Evolutionary conservation across 23 red algal genomes (phyloP).

Genomic region (Gracilaria gracilis): DNA sequence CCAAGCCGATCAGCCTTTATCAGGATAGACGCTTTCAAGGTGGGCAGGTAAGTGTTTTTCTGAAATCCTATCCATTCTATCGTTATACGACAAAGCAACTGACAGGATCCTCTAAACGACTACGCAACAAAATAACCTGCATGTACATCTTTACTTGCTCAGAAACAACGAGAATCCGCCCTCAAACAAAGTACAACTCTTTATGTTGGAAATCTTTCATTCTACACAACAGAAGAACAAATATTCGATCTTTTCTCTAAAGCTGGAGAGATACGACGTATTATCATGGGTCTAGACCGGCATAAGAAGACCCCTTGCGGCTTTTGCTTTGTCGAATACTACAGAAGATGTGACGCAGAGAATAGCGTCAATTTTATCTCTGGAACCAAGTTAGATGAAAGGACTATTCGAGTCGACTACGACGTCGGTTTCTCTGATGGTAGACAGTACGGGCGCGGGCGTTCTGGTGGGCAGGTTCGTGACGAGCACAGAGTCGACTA

Average conservation of each 20-base stretch:
- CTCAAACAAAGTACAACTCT: constrained; percentile 74
- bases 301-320: constrained; percentile 96
- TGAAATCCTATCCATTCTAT: not conserved
- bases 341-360: constrained; percentile 75
- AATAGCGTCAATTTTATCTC: constrained; percentile 71
- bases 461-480: constrained; percentile 80
- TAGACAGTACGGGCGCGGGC: constrained; percentile 95
- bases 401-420: constrained; percentile 84
- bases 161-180: constrained; percentile 60
- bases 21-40: constrained; percentile 70
- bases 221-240: constrained; percentile 97
- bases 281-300: constrained; percentile 98
- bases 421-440: constrained; percentile 88
- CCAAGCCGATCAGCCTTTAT: constrained; percentile 68
- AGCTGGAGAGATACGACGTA: constrained; percentile 87
- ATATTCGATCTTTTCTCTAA: constrained; percentile 84
- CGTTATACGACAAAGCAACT: not conserved
- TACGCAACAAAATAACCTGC: not conserved
- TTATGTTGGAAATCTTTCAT: constrained; percentile 95
- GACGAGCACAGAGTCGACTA: constrained; percentile 87
- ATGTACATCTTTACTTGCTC: not conserved
- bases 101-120: not conserved
- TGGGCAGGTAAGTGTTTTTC: constrained; percentile 34
- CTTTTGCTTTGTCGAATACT: constrained; percentile 98
- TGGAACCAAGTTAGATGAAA: constrained; percentile 86